A percentile compares a stretch with the other conserved stretches of the same genome.
Conservation (phyloP, 2,329 filamentous ascomycete genomes). For the Lachnellula arida region DNA sequence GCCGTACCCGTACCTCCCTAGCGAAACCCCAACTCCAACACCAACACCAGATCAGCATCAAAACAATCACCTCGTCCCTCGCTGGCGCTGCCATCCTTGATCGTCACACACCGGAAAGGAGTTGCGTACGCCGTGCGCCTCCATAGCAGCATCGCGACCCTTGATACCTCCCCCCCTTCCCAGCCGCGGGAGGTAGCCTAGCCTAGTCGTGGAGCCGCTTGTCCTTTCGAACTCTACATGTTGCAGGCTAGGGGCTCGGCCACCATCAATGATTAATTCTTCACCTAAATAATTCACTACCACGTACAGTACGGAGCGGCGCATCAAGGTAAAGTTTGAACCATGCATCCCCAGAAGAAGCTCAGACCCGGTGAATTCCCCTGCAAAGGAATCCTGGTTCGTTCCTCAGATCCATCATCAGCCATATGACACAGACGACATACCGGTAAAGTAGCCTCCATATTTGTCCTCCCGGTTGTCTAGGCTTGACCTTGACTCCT, state of each 20-base stretch:
- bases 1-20: neutral
- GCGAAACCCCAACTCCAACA: neutral
- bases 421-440: conserved; percentile 34
- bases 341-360: conserved; percentile 27
- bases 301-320: no score
- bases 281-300: neutral
- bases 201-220: conserved; percentile 24
- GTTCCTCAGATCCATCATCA: conserved; percentile 27
- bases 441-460: conserved; percentile 26
- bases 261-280: neutral
- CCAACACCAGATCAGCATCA: neutral
- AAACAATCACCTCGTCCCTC: neutral
- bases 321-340: neutral
- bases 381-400: conserved; percentile 20
- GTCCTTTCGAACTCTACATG: conserved; percentile 18
- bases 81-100: conserved; percentile 11
- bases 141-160: conserved; percentile 3
- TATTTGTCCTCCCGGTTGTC: conserved; percentile 30
- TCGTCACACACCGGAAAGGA: conserved; percentile 20
- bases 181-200: conserved; percentile 26
- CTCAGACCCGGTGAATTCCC: conserved; percentile 28
- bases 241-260: conserved; percentile 27
- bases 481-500: conserved; percentile 26
- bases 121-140: conserved; percentile 11
- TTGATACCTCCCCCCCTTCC: conserved; percentile 19